Conservation (phyloP, 306 rosid genomes). For the Quercus engelmannii region DNA sequence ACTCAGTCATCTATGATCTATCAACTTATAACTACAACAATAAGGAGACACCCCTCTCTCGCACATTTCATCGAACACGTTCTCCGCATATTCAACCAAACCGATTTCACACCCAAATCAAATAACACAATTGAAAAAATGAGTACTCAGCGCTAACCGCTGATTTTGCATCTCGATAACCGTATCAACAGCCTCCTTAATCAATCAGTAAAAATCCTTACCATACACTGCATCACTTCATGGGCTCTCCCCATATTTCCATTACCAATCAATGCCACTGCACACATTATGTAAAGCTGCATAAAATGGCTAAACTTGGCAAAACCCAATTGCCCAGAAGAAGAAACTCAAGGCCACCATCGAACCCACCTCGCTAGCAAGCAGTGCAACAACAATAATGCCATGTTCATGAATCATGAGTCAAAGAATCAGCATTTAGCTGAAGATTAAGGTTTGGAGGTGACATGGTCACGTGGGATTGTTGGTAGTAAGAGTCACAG, state of each 20-base stretch:
- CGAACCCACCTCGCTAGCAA: no score
- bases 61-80: conserved; percentile 76
- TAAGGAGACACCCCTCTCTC: conserved; percentile 68
- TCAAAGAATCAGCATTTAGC: no score
- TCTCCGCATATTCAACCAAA: conserved; percentile 63
- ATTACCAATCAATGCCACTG: conserved; percentile 49
- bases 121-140: conserved; percentile 46
- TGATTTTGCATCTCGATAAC: conserved; percentile 68
- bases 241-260: conserved; percentile 58
- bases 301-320: conserved; percentile 35
- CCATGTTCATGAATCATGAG: no score
- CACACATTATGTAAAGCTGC: conserved; percentile 68
- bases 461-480: no score
- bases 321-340: no score
- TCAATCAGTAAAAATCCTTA: conserved; percentile 54
- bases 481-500: no score
- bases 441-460: no score
- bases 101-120: conserved; percentile 37
- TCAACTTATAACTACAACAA: conserved; percentile 56
- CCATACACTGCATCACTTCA: conserved; percentile 67
- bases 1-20: conserved; percentile 79
- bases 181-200: conserved; percentile 75
- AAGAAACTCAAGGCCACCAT: no score
- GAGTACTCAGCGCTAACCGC: conserved; percentile 34
- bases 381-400: no score